phyloP scores from a whole-genome alignment of 305 asterid species.

The Solanum hybrid region DNA sequence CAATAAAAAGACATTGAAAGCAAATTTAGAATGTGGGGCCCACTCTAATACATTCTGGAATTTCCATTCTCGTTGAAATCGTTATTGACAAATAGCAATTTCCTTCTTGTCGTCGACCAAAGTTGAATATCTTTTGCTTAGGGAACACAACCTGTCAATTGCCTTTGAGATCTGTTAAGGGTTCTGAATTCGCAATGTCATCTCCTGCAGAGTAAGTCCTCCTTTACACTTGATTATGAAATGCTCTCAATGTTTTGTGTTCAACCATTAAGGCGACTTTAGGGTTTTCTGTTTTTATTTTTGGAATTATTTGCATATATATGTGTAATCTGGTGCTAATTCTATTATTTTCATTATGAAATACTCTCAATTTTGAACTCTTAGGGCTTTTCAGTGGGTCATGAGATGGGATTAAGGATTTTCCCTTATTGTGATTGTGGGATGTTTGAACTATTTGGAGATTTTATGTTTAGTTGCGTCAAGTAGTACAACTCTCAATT shows the following conservation, averaged over 20 bases:
- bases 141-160: background rate
- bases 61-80: background rate
- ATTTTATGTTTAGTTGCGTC: background rate
- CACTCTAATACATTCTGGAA: background rate
- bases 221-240: background rate
- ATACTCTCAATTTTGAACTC: background rate
- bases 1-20: background rate
- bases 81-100: background rate
- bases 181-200: background rate
- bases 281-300: background rate
- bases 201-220: slow-evolving; percentile 5
- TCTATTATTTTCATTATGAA: background rate
- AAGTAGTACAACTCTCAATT: background rate
- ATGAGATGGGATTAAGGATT: background rate
- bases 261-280: background rate
- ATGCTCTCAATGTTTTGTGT: background rate
- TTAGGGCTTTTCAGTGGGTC: background rate
- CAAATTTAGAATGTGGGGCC: background rate
- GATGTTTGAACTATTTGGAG: background rate
- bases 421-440: background rate
- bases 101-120: background rate
- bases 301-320: background rate
- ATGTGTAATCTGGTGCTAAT: background rate
- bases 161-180: background rate
- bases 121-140: background rate